A percentile compares a stretch with the other conserved stretches of the same genome.
Evolutionary conservation across 345 rosid species (phyloP).

Genomic region (Euphorbia pulcherrima): DNA sequence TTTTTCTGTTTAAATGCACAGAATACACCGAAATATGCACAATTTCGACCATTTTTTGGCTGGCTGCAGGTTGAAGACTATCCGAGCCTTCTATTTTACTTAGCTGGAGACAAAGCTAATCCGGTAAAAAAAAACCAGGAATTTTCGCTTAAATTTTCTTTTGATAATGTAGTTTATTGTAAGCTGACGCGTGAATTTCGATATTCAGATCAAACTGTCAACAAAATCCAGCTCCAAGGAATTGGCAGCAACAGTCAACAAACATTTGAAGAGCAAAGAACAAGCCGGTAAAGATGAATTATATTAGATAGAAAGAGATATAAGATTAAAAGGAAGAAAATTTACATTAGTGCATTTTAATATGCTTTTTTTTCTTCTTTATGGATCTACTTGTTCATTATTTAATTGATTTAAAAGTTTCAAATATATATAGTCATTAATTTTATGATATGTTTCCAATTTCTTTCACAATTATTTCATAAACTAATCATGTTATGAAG

Average conservation of each 20-base stretch:
- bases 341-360: too few relatives aligned
- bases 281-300: conserved; percentile 52
- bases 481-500: neutral
- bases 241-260: conserved; percentile 43
- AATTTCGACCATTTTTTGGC: too few relatives aligned
- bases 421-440: too few relatives aligned
- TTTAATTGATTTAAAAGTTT: too few relatives aligned
- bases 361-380: too few relatives aligned
- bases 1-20: neutral
- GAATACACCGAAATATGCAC: neutral
- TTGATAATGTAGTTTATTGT: neutral
- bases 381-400: too few relatives aligned
- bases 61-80: conserved; percentile 58
- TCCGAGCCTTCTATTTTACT: conserved; percentile 62
- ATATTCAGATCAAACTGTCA: conserved; percentile 51
- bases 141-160: neutral
- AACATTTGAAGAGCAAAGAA: conserved; percentile 42
- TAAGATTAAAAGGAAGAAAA: too few relatives aligned
- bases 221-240: conserved; percentile 55
- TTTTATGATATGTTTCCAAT: neutral
- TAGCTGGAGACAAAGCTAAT: conserved; percentile 50
- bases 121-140: conserved; percentile 25
- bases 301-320: too few relatives aligned
- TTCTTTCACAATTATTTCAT: neutral
- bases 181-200: conserved; percentile 19